Conservation (phyloP, 2,329 filamentous ascomycete species). For the Rhexocercosporidium sp. region DNA sequence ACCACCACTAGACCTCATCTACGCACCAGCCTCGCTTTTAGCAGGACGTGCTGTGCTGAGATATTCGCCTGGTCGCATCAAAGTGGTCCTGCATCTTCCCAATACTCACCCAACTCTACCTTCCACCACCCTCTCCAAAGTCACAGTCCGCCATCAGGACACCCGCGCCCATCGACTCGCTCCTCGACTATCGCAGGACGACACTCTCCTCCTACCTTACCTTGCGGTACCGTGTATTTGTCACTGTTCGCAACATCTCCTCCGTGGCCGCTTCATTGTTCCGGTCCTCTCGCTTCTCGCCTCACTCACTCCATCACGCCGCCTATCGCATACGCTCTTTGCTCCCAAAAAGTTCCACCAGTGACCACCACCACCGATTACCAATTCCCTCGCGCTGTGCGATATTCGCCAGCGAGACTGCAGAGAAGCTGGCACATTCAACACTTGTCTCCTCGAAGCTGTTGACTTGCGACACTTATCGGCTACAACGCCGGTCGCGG, state of each 20-base stretch:
- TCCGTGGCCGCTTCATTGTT: not conserved
- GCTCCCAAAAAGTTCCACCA: constrained; percentile 9
- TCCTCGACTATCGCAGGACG: constrained; percentile 13
- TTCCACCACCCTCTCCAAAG: not conserved
- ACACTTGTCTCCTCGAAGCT: constrained; percentile 1
- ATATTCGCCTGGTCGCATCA: constrained; percentile 11
- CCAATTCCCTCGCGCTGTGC: not conserved
- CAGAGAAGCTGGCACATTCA: constrained; percentile 4
- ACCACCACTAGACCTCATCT: not conserved
- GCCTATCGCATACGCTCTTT: constrained; percentile 13
- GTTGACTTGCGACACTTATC: constrained; percentile 11
- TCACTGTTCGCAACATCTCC: constrained; percentile 2
- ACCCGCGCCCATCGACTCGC: constrained; percentile 3
- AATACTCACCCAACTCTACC: constrained; percentile 2
- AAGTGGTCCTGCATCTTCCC: constrained; percentile 11
- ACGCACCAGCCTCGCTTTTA: constrained; percentile 5
- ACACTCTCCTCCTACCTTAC: not conserved
- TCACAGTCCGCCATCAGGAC: constrained; percentile 9
- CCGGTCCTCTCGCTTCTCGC: constrained; percentile 12
- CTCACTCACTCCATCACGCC: not conserved
- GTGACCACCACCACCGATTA: constrained; percentile 3
- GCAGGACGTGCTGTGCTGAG: constrained; percentile 4
- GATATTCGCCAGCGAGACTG: not conserved
- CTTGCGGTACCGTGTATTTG: not conserved
- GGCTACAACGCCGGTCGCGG: constrained; percentile 7